Percentiles rank a stretch among this genome's conserved stretches.
These are phyloP conservation scores for Celoporthe dispersa DNA, from an alignment of 2,329 filamentous ascomycete genomes.

Conservation along the genomic window DNA sequence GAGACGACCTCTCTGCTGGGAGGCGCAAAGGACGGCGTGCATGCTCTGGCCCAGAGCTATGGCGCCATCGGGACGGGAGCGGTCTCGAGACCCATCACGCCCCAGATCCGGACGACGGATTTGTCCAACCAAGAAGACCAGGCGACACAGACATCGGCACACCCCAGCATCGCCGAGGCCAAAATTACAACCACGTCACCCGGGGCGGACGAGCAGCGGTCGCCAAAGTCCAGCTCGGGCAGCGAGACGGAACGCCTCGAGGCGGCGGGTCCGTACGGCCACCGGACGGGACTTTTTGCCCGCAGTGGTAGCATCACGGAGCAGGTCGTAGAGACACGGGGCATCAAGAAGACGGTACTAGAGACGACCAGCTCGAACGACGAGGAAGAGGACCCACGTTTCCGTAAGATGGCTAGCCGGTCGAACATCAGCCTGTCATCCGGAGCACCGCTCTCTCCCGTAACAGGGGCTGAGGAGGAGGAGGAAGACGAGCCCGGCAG, in stretches of 20 bases:
- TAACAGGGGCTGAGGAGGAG: conserved; percentile 28
- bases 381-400: conserved; percentile 37
- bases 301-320: conserved; percentile 80
- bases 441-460: conserved; percentile 18
- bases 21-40: conserved; percentile 67
- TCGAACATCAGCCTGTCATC: conserved; percentile 12
- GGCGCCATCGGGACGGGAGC: conserved; percentile 45
- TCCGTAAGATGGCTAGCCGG: conserved; percentile 23
- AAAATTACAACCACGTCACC: conserved; percentile 21
- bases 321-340: conserved; percentile 74
- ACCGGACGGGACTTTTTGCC: conserved; percentile 44
- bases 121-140: conserved; percentile 32
- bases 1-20: conserved; percentile 50
- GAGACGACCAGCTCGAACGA: conserved; percentile 43
- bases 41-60: conserved; percentile 61
- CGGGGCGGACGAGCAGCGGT: conserved; percentile 16
- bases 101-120: conserved; percentile 34
- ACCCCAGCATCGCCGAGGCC: conserved; percentile 21
- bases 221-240: conserved; percentile 24
- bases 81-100: conserved; percentile 32
- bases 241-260: conserved; percentile 29
- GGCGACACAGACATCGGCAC: conserved; percentile 34
- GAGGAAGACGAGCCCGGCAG: conserved; percentile 13
- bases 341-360: conserved; percentile 76
- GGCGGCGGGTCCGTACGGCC: conserved; percentile 24